Base-by-base conservation (phyloP, 345 rosid species). In the Moricandia arvensis region DNA sequence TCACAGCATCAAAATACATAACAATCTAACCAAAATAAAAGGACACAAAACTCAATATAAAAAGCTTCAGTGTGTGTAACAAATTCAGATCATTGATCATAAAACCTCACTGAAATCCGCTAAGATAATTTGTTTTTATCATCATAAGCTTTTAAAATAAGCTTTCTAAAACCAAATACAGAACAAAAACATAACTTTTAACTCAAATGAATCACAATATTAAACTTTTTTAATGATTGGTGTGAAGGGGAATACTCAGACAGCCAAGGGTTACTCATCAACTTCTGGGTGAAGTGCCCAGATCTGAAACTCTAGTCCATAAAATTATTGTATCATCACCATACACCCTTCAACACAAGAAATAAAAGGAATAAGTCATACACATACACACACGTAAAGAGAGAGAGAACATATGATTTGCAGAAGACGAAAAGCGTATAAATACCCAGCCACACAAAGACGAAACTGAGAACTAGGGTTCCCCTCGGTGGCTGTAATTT, bases 251-350 rank as follows among this genome's bases (percentile, higher is more conserved):
- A 15, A 68, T 85, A 91, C 91, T 95, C 96, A 92, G 97, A 90
- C 97, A 95, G 97, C 97, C 96, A 95, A 95, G 99, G 99, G 97
- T 86, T 88, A 80, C 71, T 95, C 96, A 74, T 95, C 99, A 92
- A 86, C 80, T 81, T 57, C 82, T 82, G 87, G 68, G 73, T 73
- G 35, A 74, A 49, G 53, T 45, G 53, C 17, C 53, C 88, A 83
- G 83, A 95, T 95, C 97, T 60, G 99, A 91, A 94, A 95, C 99
- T 92, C 97, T 92, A 92, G 97, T 92, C 97, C 97, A 95, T 81
- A 80, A 64, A 68, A 30, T 16, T 5, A 17, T 81, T 80, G 81
- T 77, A 66, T 90, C 99, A 81, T 92, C 99, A 88, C 74, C 13
- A 84, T 89, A 83, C 27, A 26, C 37, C 80, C 67, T 76, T 38